Evolutionary conservation across 805 yeast species (phyloP).

Genomic region (Hanseniaspora vineae): DNA sequence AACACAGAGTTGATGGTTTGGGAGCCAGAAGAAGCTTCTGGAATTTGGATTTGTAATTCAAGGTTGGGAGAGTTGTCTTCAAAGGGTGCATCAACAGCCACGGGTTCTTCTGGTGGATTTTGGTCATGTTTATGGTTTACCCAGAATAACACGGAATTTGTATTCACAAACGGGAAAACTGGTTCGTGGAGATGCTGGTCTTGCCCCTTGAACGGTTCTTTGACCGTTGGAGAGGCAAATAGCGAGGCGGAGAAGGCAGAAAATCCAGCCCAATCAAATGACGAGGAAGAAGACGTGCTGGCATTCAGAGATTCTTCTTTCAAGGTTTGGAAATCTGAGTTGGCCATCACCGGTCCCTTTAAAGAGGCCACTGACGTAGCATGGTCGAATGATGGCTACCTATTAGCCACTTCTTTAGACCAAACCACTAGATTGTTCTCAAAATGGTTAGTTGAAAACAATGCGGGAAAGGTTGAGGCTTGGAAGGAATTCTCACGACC

Average conservation of each 20-base stretch:
- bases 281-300: slow-evolving; percentile 15
- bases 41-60: slow-evolving; percentile 75
- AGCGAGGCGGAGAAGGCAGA: not conserved
- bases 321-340: slow-evolving; percentile 7
- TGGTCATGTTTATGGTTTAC: slow-evolving; percentile 61
- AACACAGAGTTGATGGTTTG: slow-evolving; percentile 90
- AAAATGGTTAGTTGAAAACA: slow-evolving; percentile 35
- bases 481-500: slow-evolving; percentile 96
- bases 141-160: slow-evolving; percentile 27
- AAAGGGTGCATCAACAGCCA: slow-evolving; percentile 96
- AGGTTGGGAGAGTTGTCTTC: slow-evolving; percentile 86
- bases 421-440: slow-evolving; percentile 86
- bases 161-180: slow-evolving; percentile 78
- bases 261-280: not conserved
- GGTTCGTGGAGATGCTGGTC: slow-evolving; percentile 85
- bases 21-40: slow-evolving; percentile 78
- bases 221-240: not conserved
- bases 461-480: slow-evolving; percentile 21
- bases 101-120: slow-evolving; percentile 80
- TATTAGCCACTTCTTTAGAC: slow-evolving; percentile 73
- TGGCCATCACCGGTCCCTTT: slow-evolving; percentile 67
- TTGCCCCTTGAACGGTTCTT: slow-evolving; percentile 23
- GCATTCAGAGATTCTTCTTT: slow-evolving; percentile 4
- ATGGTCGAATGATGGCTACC: slow-evolving; percentile 60
- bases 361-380: slow-evolving; percentile 63